Evolutionary conservation across 805 yeast genomes (phyloP), one percentile per base, ranked within the genome.

Genomic region (Wickerhamomyces ciferrii): DNA sequence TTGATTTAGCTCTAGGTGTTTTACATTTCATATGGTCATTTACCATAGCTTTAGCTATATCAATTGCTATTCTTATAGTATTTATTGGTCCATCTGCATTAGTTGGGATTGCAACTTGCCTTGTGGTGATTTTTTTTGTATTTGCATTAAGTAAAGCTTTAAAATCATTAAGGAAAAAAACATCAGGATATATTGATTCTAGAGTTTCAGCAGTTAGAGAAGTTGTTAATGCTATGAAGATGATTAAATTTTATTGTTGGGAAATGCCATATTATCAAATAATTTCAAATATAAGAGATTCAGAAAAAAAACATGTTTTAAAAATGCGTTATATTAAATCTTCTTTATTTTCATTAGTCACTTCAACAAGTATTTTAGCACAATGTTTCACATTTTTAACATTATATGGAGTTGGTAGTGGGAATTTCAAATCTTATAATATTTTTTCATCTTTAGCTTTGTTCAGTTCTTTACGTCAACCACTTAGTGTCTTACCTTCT

Each of bases 31-130:
- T 79, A 84, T 45, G 59, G 83, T 43, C 43, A 67, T n/a, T 81
- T 87, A 0, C 63, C 83, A 68, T 83, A 5, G 73, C 82, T 73
- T 72, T 80, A 44, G 88, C 89, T 2, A 48, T 79, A 48, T 75
- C 85, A 27, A 69, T 85, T 37, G 87, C 78, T 0, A 67, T 89
- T 24, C 72, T 90, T 35, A 66, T 84, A 39, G 72, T 77, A 40
- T 81, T 84, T 57, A 67, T 90, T 41, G 96, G 96, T 5, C 85
- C 80, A 1, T 67, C 86, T 6, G 81, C 94, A 0, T 63, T 90
- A 38, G 78, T 83, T 8, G 97, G 96, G 53, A 61, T 83, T 9
- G 84, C 81, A 27, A 66, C 87, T 27, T 52, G 68, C 40, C 69
- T 79, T n/a, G 62, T 68, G 15, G 64, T 74, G 9, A 53, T 73